Evolutionary conservation across 352 stramenopile genomes (phyloP).

Genomic region (Phytopythium aichiense): DNA sequence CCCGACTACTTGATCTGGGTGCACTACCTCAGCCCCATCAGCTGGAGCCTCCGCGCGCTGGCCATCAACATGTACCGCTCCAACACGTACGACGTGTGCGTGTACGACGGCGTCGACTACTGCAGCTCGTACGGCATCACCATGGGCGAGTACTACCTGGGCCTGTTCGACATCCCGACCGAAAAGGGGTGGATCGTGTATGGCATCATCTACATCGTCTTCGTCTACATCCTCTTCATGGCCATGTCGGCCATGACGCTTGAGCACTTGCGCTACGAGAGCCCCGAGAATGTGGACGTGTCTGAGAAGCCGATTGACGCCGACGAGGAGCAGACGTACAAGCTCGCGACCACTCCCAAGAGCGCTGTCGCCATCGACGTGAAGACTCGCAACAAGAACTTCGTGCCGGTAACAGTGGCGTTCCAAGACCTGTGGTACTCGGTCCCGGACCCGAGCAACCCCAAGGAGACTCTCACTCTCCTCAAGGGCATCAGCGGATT

Average conservation of each 20-base stretch:
- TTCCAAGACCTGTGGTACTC: conserved; percentile 29
- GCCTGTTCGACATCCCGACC: conserved; percentile 33
- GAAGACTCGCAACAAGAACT: conserved; percentile 15
- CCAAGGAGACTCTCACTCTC: conserved; percentile 24
- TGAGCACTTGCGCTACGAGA: conserved; percentile 23
- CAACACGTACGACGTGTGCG: conserved; percentile 25
- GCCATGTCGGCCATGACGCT: conserved; percentile 25
- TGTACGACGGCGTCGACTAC: conserved; percentile 27
- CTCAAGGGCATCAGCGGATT: conserved; percentile 33
- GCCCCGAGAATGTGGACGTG: conserved; percentile 24
- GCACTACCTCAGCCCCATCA: conserved; percentile 58
- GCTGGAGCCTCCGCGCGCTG: conserved; percentile 39
- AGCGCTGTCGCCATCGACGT: conserved; percentile 3
- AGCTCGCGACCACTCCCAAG: conserved; percentile 16
- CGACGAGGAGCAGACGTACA: conserved; percentile 10
- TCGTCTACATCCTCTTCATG: conserved; percentile 32
- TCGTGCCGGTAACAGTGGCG: conserved; percentile 26
- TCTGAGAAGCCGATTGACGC: conserved; percentile 10
- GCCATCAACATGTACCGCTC: conserved; percentile 43
- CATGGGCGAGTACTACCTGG: conserved; percentile 35
- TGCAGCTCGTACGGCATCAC: conserved; percentile 22
- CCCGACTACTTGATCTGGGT: conserved; percentile 48
- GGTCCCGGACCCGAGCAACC: conserved; percentile 16
- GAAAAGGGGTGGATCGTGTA: conserved; percentile 38
- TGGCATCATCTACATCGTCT: conserved; percentile 30